Percentiles rank a stretch among this genome's conserved stretches.
Evolutionary conservation across 2,329 filamentous ascomycete species (phyloP).

Genomic region (Diaporthe ilicicola): DNA sequence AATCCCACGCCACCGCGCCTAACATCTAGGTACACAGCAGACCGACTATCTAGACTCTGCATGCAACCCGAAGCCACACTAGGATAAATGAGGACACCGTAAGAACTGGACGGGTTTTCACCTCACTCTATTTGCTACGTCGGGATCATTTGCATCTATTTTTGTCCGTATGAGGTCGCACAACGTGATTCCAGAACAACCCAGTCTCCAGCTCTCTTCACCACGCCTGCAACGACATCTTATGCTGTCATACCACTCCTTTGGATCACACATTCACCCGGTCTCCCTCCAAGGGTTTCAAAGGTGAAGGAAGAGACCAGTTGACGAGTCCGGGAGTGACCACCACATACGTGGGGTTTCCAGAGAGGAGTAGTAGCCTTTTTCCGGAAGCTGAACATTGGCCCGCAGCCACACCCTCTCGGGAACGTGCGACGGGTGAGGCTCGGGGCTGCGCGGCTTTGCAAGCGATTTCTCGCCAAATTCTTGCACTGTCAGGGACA

Average conservation of each 20-base stretch:
- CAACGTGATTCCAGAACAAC: neutral
- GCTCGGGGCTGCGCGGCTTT: too few relatives aligned
- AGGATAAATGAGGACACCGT: neutral
- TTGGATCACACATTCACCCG: too few relatives aligned
- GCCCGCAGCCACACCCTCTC: neutral
- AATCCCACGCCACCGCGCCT: neutral
- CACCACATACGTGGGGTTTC: too few relatives aligned
- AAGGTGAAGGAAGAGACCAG: too few relatives aligned
- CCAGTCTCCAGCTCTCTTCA: neutral
- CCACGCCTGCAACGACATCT: neutral
- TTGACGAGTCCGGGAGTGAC: too few relatives aligned
- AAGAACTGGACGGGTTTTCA: neutral
- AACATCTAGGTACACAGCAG: neutral
- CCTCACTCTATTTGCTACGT: neutral
- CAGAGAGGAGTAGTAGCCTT: too few relatives aligned
- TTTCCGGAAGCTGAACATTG: too few relatives aligned
- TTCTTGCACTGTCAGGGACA: neutral
- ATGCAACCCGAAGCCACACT: slow-evolving; percentile 2
- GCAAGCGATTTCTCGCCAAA: too few relatives aligned
- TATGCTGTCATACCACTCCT: neutral
- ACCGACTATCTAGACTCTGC: neutral
- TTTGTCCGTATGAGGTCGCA: neutral
- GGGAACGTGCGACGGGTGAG: too few relatives aligned
- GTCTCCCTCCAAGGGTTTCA: too few relatives aligned
- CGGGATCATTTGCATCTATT: neutral